Base-by-base conservation (phyloP, 2,329 filamentous ascomycete genomes). In the Helotiales sp. region DNA sequence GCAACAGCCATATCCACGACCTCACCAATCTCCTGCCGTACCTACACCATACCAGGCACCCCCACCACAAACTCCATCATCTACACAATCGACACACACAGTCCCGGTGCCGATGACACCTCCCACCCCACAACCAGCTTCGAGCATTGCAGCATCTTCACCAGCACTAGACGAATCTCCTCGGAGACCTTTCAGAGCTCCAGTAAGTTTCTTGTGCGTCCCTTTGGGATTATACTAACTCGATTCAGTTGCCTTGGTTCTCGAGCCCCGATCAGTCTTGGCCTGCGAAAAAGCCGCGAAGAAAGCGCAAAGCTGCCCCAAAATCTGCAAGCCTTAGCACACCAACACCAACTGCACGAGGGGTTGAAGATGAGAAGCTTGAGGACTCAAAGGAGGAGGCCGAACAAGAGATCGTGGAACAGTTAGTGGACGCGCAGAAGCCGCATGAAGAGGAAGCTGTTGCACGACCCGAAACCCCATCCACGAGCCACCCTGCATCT, bases 31-130 rank as follows among this genome's bases (percentile, higher is more conserved):
- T 61, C 84, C 86, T n/a, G 82, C 80, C 58, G 72, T 83, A 77
- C 82, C 85, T 63, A 83, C 87, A 65, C 80, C 89, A 69, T 84
- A 88, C 79, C 84, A 88, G 75, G 80, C 85, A 77, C 76, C 76
- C 40, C 69, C 68, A 45, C 75, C 82, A 71, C 72, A 80, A 79
- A 76, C 83, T 78, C 72, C 73, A 22, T 69, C 79, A 72, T 73
- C 82, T 77, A 75, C 74, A 13, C 72, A 73, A 26, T 77, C 76
- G 30, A 70, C 72, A 32, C 70, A 75, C 64, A 70, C 70, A 26
- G 66, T 70, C 70, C 72, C 71, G 58, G 60, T 55, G 6, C 70
- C 61, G 5, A 34, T 81, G 70, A 86, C 84, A 17, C 83, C 85
- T 28, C 80, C 81, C 2, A 82, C 82, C 10, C 80, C 83, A 8